Evolutionary conservation across 2,329 filamentous ascomycete genomes (phyloP).

Genomic region (Sporothrix mexicana): DNA sequence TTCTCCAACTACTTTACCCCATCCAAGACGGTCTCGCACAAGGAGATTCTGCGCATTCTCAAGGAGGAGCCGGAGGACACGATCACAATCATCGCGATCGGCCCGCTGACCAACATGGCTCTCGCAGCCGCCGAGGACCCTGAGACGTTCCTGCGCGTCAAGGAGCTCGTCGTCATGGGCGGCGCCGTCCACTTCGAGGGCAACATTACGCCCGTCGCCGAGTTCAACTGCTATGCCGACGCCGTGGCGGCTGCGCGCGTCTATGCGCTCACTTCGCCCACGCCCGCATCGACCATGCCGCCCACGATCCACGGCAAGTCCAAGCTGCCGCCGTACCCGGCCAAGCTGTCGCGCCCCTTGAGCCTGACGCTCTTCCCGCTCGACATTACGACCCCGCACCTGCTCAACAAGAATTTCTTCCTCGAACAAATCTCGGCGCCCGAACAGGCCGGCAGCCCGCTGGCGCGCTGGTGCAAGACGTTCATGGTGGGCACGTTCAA

Average conservation of each 20-base stretch:
- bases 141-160: conserved; percentile 84
- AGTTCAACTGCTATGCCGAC: conserved; percentile 97
- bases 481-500: conserved; percentile 74
- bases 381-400: conserved; percentile 76
- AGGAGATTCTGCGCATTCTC: conserved; percentile 88
- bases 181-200: conserved; percentile 79
- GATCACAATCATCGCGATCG: conserved; percentile 87
- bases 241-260: conserved; percentile 76
- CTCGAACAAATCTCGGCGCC: conserved; percentile 59
- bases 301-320: conserved; percentile 60
- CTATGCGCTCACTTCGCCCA: conserved; percentile 76
- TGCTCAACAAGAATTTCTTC: conserved; percentile 67
- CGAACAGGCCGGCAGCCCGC: conserved; percentile 68
- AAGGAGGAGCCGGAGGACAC: conserved; percentile 80
- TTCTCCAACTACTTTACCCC: conserved; percentile 72
- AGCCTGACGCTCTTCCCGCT: conserved; percentile 75
- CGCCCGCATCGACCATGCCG: conserved; percentile 81
- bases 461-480: conserved; percentile 74
- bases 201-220: conserved; percentile 83
- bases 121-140: conserved; percentile 87
- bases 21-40: conserved; percentile 74
- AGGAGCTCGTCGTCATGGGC: conserved; percentile 95
- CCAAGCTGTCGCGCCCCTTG: conserved; percentile 65
- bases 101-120: conserved; percentile 92
- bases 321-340: conserved; percentile 66